Base-by-base conservation (phyloP, 768 basidiomycete genomes). In the Xerocomus spinulosus region DNA sequence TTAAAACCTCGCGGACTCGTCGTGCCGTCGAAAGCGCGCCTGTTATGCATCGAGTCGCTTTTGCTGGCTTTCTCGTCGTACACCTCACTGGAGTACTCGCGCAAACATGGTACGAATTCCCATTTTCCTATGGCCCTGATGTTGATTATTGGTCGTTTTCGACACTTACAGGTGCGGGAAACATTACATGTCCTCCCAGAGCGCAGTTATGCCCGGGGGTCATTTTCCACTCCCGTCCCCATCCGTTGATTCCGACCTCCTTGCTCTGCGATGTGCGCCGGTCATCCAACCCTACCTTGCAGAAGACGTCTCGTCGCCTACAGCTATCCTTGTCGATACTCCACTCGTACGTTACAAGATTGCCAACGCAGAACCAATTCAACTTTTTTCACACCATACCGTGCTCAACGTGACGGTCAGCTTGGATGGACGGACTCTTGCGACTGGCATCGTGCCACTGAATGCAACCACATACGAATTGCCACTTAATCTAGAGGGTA, bases 81-180 rank as follows among this genome's bases (percentile, higher is more conserved):
- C 52, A 42, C 18, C 46, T 63, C 35, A 41, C 44, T 13, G 40
- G 42, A 24, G 48, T 44, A 15, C 43, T 58, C n/a, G 64, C 64
- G 15, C 58, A 66, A 43, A 67, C 66, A 54, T 67, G 66, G 65
- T 66, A 42, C 13, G 62, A 2, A 2, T 14, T 5, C 8, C 25
- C 28, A 8, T 29, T 13, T 6, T 42, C 4, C 17, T 41, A 33
- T 10, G 17, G 9, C 34, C 9, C 6, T 48, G 36, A 55, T 17
- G 9, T n/a, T 2, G n/a, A n/a, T n/a, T n/a, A n/a, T n/a, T n/a
- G n/a, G n/a, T n/a, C n/a, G n/a, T 15, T 10, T 70, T 80, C 33
- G 71, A 83, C 23, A 77, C 58, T n/a, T n/a, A n/a, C 42, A 81
- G 79, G 80, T 81, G 80, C 53, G 74, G 73, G 24, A 82, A 82